Conservation (phyloP, 2,329 filamentous ascomycete genomes). For the Penicillium sp. region DNA sequence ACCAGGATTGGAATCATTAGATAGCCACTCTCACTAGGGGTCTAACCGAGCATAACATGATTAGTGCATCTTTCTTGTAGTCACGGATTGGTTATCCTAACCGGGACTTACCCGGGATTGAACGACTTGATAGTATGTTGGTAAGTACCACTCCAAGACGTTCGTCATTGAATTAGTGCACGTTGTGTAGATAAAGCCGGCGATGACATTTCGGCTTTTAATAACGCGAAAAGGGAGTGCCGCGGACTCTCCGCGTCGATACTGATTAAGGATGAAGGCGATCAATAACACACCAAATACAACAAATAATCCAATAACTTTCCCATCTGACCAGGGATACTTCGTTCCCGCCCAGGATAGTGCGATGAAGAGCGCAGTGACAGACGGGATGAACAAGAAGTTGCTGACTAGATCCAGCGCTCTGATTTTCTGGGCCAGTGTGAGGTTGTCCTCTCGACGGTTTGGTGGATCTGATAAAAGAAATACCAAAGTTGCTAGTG, state of each 20-base stretch:
- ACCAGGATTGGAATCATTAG: constrained; percentile 38
- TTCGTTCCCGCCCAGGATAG: constrained; percentile 46
- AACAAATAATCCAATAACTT: constrained; percentile 43
- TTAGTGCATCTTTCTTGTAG: too few relatives aligned
- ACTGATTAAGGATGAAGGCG: constrained; percentile 42
- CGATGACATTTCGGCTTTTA: constrained; percentile 36
- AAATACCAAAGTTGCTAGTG: constrained; percentile 2
- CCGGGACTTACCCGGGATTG: constrained; percentile 12
- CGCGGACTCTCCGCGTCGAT: constrained; percentile 38
- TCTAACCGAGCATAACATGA: not conserved
- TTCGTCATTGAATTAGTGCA: constrained; percentile 34
- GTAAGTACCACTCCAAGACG: constrained; percentile 39
- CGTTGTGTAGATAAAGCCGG: constrained; percentile 32
- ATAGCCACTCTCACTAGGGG: constrained; percentile 33
- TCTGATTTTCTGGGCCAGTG: constrained; percentile 34
- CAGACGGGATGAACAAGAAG: constrained; percentile 40
- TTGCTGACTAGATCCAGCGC: constrained; percentile 44
- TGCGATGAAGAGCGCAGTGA: constrained; percentile 38
- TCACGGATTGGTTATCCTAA: too few relatives aligned
- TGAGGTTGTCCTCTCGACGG: constrained; percentile 16
- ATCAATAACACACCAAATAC: constrained; percentile 39
- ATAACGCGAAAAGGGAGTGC: constrained; percentile 43
- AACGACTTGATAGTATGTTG: constrained; percentile 46
- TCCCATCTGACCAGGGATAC: constrained; percentile 42
- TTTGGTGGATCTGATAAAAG: constrained; percentile 28